Evolutionary conservation across 2,329 filamentous ascomycete genomes (phyloP), one percentile per base, ranked within the genome.

Genomic region (Kalmusia sp.): DNA sequence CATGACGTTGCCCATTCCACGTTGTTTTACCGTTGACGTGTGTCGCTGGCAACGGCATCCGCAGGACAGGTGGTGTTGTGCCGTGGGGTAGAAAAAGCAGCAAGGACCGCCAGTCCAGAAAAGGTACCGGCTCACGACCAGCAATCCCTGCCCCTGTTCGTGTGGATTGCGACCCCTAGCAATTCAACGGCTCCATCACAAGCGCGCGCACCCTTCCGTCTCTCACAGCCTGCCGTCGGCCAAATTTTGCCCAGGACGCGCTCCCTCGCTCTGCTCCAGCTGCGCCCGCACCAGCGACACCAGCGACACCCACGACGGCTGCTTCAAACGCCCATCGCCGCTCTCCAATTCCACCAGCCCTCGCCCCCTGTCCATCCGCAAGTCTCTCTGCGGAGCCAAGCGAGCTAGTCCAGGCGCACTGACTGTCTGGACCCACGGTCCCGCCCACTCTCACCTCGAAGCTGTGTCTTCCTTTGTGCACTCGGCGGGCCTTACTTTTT

Each of bases 371-470:
- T 19, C 19, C 17, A 33, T n/a, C 30, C 30, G 17, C 27, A 17
- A 11, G 43, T 37, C n/a, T n/a, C 31, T 19, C 12, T 33, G 44
- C 44, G 44, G 44, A 47, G 44, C 44, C 44, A 47, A 47, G 44
- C 17, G 15, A 21, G 31, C 44, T 47, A 47, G 31, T 24, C 33
- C 14, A 19, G 17, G 30, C 33, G 33, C 44, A 37, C 33, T 47
- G 44, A 47, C 44, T 46, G 24, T 37, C 41, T 34, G 41, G 44
- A 35, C 44, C 44, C 44, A 24, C 33, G 22, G 33, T 21, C 31
- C 33, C 44, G 44, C 33, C 33, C 22, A 15, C 38, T 15, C 33
- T 33, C 44, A 38, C 44, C 31, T 37, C 44, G 31, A 38, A 37
- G 44, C 44, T 27, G 31, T 14, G 22, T 22, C 45, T 41, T 49